Base-by-base conservation (phyloP, 2,329 filamentous ascomycete genomes). In the Lecanicillium sp. region DNA sequence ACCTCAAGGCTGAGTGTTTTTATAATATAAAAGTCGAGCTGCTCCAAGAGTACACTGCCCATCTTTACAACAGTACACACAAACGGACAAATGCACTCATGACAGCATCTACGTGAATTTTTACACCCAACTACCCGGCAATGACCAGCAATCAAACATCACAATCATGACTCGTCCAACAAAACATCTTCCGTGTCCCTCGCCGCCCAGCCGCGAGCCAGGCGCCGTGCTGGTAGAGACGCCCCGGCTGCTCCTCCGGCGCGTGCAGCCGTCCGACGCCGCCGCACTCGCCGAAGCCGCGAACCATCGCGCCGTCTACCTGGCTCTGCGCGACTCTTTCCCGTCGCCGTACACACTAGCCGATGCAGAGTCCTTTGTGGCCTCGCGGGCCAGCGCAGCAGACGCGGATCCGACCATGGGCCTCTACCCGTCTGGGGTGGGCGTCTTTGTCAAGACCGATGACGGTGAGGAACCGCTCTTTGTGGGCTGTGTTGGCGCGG, bases 321-420 rank as follows among this genome's bases (percentile, higher is more conserved):
- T 39, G 9, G 58, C 54, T 46, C 59, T 75, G 59, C 61, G 63
- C 41, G 54, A 68, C 47, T 45, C 53, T 29, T 73, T 72, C 41
- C 67, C 69, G 3, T 49, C 45, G 9, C 71, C 71, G 0, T 73
- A 73, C 52, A 64, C 57, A 0, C 45, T 62, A 8, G 52, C 55
- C 7, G 51, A 62, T 35, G 64, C 67, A 2, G 45, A 62, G 15
- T 29, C 12, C n/a, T 69, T 60, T 50, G 56, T 70, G 44, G 38
- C 41, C 28, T 41, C 42, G 16, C 43, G 7, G 22, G 22, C 22
- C 22, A 25, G 35, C 33, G 38, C 29, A n/a, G 39, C 44, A 11
- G 35, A 40, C 27, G 41, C 51, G 37, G 42, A 47, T 32, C 42
- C 50, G 54, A 29, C 34, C 6, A 33, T 39, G 33, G 15, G 14